Evolutionary conservation across 2,329 filamentous ascomycete genomes (phyloP), one percentile per base, ranked within the genome.

Genomic region (Gremmenia infestans): DNA sequence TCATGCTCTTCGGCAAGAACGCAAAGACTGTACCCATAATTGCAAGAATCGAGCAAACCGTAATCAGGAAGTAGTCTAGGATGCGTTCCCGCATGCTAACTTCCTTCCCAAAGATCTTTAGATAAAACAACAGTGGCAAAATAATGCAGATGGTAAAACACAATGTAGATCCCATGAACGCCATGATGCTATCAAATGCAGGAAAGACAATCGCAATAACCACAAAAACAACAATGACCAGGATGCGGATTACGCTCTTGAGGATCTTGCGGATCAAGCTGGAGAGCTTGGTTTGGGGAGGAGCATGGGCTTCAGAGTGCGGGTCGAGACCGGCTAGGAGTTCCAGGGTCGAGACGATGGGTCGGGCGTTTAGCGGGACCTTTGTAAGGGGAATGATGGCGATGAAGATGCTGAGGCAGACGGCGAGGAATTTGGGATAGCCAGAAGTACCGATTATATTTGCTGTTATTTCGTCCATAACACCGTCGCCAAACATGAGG

Each of bases 61-160:
- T 70, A 67, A 97, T 85, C 63, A 96, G 72, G 15, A 75, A 69
- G 78, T 84, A 92, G 65, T 87, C 85, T 46, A 88, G 62, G 4
- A 82, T 70, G 65, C 82, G 85, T 72, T 96, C 90, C 22, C 70
- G 69, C 1, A 71, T 63, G 1, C 78, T 74, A 47, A 97, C 82
- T 58, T 93, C 85, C 50, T 83, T 79, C 48, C 85, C 84, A 70
- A 96, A 97, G 1, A 97, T 83, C 73, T 92, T 96, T 55, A 97
- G 74, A 68, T 97, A 91, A 69, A 99, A 97, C 4, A 86, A 81
- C 35, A 96, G 76, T 0, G 93, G 94, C 50, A 99, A 78, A 72
- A 96, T 91, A 62, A 97, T 86, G 73, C 93, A 97, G 62, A 97
- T 95, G 17, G 89, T 90, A 66, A 96, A 96, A 74, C 93, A 97